phyloP scores from a whole-genome alignment of 1,284 basidiomycete genomes.

The Fistulinella cinereoalba region DNA sequence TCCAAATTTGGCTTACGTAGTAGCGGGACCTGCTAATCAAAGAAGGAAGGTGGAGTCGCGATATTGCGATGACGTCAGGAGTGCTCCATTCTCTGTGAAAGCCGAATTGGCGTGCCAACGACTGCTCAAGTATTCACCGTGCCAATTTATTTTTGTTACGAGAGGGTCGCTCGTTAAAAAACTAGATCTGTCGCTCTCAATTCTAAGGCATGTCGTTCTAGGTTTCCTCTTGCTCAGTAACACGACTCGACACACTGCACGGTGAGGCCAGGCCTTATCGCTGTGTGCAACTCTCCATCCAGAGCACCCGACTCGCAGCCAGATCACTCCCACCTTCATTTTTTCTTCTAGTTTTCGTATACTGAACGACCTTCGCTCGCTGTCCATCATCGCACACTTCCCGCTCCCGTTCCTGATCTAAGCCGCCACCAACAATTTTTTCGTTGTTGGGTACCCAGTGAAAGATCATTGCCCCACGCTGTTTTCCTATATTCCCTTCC shows the following conservation, averaged over 20 bases:
- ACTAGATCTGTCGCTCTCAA: no score
- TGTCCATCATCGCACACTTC: no score
- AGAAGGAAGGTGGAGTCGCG: conserved; percentile 15
- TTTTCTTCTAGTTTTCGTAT: no score
- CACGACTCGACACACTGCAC: neutral
- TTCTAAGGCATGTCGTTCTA: conserved; percentile 6
- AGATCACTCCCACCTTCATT: neutral
- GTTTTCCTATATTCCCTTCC: no score
- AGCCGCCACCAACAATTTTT: no score
- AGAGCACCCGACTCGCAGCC: neutral
- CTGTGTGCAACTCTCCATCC: no score
- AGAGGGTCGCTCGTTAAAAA: neutral
- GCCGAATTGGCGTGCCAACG: neutral
- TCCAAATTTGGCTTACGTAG: no score
- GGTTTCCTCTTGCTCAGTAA: neutral
- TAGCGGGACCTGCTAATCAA: neutral
- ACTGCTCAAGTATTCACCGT: neutral
- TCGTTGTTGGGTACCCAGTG: no score
- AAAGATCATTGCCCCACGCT: no score
- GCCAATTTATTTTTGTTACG: conserved; percentile 6
- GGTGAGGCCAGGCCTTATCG: no score
- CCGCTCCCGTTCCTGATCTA: no score
- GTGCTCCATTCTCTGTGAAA: conserved; percentile 1
- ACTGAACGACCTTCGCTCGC: no score
- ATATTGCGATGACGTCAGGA: conserved; percentile 21